These are phyloP conservation scores for Ocimum tenuiflorum DNA, from an alignment of 257 asterid genomes.

Conservation along the genomic window DNA sequence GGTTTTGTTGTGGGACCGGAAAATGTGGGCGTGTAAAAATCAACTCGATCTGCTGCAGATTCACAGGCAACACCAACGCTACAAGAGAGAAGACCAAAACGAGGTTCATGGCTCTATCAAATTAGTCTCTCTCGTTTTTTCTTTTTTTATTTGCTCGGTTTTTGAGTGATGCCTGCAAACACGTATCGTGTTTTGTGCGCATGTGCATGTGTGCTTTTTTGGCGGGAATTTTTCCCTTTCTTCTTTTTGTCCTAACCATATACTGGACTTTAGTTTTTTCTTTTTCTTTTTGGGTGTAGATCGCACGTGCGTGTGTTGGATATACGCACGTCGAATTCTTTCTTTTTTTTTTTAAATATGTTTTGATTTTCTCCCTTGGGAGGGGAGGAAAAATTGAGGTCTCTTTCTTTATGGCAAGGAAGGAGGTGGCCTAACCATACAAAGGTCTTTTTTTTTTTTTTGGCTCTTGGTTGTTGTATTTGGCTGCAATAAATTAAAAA, in stretches of 20 bases:
- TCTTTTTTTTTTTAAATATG: background rate
- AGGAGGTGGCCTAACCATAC: slow-evolving; percentile 46
- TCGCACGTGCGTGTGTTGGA: slow-evolving; percentile 38
- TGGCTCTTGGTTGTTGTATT: slow-evolving; percentile 31
- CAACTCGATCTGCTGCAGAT: too few relatives aligned
- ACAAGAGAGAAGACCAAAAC: slow-evolving; percentile 1
- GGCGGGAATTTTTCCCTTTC: slow-evolving; percentile 41
- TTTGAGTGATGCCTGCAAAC: slow-evolving; percentile 48
- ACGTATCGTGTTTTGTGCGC: slow-evolving; percentile 24
- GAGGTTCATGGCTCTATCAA: slow-evolving; percentile 13
- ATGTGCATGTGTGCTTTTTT: slow-evolving; percentile 33
- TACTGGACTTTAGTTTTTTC: slow-evolving; percentile 32
- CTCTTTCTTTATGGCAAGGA: slow-evolving; percentile 39
- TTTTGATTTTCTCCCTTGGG: slow-evolving; percentile 3
- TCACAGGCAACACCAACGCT: too few relatives aligned
- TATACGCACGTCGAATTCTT: slow-evolving; percentile 32
- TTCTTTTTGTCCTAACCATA: slow-evolving; percentile 40
- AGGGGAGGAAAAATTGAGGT: slow-evolving; percentile 11
- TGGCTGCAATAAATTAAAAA: slow-evolving; percentile 31
- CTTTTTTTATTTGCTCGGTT: background rate
- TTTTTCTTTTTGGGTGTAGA: background rate
- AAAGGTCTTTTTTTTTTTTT: slow-evolving; percentile 76
- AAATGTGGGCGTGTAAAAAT: too few relatives aligned
- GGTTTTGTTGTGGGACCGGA: slow-evolving; percentile 15
- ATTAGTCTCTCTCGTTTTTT: background rate